A percentile compares a stretch with the other conserved stretches of the same genome.
These are phyloP conservation scores for Aureobasidium subglaciale DNA, from an alignment of 2,329 filamentous ascomycete species.

Conservation along the genomic window DNA sequence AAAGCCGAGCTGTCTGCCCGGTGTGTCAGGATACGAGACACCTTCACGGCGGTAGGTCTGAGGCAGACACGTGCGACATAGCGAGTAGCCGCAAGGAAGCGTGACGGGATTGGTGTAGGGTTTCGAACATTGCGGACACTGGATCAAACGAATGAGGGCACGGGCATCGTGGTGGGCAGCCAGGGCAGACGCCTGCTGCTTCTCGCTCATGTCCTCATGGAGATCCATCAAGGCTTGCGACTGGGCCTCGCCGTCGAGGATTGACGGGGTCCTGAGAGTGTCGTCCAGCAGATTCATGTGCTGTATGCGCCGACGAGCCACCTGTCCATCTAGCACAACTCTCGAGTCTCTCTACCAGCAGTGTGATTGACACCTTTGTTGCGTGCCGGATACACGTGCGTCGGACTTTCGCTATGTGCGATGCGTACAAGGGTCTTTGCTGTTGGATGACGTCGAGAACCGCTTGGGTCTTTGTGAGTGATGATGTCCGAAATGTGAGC, in stretches of 20 bases:
- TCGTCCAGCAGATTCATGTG: conserved; percentile 14
- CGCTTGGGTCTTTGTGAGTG: neutral
- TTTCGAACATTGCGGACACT: conserved; percentile 67
- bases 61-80: conserved; percentile 72
- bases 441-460: conserved; percentile 12
- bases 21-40: conserved; percentile 69
- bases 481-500: neutral
- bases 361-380: neutral
- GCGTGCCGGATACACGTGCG: neutral
- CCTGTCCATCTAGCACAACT: neutral
- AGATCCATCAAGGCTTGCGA: conserved; percentile 36
- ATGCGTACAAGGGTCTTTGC: neutral
- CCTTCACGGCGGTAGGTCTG: conserved; percentile 55
- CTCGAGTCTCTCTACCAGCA: neutral
- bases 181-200: conserved; percentile 32
- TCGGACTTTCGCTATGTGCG: neutral
- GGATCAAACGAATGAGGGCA: conserved; percentile 63
- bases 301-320: neutral
- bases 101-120: conserved; percentile 64
- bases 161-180: conserved; percentile 51
- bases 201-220: conserved; percentile 29
- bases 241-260: conserved; percentile 3
- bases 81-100: conserved; percentile 70
- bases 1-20: conserved; percentile 62
- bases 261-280: neutral